Evolutionary conservation across 176 grass and related monocot species (phyloP).

Genomic region (Oryza coarctata): DNA sequence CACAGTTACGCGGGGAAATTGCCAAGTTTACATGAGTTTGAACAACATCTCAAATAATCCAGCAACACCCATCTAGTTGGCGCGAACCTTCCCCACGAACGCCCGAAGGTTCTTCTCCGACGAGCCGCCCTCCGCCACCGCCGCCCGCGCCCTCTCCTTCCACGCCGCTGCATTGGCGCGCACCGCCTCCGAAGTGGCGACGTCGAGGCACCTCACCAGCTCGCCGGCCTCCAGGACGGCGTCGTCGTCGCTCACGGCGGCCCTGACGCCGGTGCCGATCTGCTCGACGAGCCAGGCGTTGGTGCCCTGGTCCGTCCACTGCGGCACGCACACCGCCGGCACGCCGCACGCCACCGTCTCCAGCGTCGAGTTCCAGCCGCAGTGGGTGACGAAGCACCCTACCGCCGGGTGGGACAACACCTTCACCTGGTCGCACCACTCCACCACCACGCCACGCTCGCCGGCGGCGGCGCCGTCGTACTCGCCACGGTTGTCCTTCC

Average conservation of each 20-base stretch:
- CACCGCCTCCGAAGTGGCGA: conserved; percentile 44
- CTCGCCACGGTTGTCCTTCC: conserved; percentile 53
- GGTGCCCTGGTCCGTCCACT: conserved; percentile 66
- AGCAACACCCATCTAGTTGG: conserved; percentile 16
- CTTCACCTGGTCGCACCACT: conserved; percentile 71
- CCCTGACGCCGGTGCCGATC: conserved; percentile 60
- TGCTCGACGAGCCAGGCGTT: conserved; percentile 60
- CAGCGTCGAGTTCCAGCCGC: conserved; percentile 75
- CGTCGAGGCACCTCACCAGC: conserved; percentile 53
- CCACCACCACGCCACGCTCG: conserved; percentile 53
- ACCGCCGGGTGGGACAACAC: conserved; percentile 67
- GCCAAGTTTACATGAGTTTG: not conserved
- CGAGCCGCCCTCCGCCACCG: conserved; percentile 36
- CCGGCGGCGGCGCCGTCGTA: not conserved
- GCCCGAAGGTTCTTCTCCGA: conserved; percentile 52
- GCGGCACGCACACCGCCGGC: conserved; percentile 53
- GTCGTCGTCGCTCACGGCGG: conserved; percentile 36
- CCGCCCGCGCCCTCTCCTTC: conserved; percentile 46
- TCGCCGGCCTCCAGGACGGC: conserved; percentile 52
- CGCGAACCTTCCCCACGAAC: conserved; percentile 35
- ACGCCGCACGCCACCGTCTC: conserved; percentile 56
- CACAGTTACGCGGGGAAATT: no score
- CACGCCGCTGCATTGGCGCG: conserved; percentile 50
- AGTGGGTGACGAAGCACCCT: conserved; percentile 80
- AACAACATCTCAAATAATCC: not conserved